Evolutionary conservation across 805 yeast genomes (phyloP).

Genomic region (Schizosaccharomyces osmophilus): DNA sequence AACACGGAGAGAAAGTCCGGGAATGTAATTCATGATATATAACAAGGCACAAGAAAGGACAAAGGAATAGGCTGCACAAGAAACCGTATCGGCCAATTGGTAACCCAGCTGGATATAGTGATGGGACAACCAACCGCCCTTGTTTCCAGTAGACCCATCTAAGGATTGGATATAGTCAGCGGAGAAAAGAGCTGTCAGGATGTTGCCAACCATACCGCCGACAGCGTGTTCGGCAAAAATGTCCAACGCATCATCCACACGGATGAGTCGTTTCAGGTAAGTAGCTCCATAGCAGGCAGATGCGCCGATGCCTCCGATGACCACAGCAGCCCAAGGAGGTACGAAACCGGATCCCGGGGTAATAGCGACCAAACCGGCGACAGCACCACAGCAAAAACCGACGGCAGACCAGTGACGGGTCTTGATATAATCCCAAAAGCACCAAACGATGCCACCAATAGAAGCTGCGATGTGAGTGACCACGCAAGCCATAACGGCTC

Average conservation of each 20-base stretch:
- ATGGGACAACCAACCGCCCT: conserved; percentile 75
- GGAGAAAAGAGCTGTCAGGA: conserved; percentile 77
- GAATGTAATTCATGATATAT: conserved; percentile 43
- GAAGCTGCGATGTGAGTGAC: conserved; percentile 91
- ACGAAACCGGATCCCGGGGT: conserved; percentile 96
- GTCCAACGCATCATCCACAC: conserved; percentile 85
- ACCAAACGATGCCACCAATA: conserved; percentile 80
- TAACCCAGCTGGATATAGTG: conserved; percentile 64
- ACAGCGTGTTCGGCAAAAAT: conserved; percentile 80
- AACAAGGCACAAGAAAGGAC: conserved; percentile 45
- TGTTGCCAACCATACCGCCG: conserved; percentile 63
- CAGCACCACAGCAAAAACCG: conserved; percentile 81
- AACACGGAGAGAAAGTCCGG: conserved; percentile 60
- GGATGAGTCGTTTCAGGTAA: conserved; percentile 44
- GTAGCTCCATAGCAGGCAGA: conserved; percentile 65
- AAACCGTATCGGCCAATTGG: conserved; percentile 56
- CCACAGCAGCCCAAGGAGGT: conserved; percentile 70
- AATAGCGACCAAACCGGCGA: conserved; percentile 82
- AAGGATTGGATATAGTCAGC: conserved; percentile 59
- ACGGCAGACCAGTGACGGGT: conserved; percentile 72
- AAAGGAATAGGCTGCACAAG: conserved; percentile 57
- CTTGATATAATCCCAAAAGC: conserved; percentile 49
- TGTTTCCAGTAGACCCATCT: conserved; percentile 25
- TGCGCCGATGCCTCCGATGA: conserved; percentile 61
- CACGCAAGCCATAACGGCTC: conserved; percentile 83